Evolutionary conservation across 768 basidiomycete genomes (phyloP), one percentile per base, ranked within the genome.

Genomic region (Mycena alexandri): DNA sequence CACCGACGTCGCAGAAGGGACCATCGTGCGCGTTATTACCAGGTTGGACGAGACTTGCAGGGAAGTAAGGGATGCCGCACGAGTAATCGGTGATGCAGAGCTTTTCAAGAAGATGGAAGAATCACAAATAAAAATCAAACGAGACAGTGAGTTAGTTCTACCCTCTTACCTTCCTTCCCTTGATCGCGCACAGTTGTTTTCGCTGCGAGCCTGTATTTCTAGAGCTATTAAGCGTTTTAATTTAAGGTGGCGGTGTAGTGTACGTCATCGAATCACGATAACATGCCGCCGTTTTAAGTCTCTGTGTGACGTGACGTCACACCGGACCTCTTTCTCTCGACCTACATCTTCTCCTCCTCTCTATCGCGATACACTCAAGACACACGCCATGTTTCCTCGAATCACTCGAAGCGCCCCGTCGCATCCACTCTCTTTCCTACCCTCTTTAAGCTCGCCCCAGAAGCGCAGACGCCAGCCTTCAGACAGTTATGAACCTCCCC

Each of bases 31-130:
- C 51, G 93, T 94, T 61, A 98, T 99, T 75, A 98, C 95, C 3
- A 89, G 98, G 12, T 81, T 99, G 55, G 98, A 99, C 75, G 97
- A 99, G 80, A 97, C 96, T 0, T 99, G 98, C 77, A 84, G 96
- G 52, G 98, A 99, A 79, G 96, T 99, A 7, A 80, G 97, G 73
- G 98, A 99, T 78, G 97, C 97, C 3, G 98, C 98, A 9, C 87
- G 98, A 38, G 96, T 99, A 43, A 98, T 99, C 58, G 98, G 98
- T 3, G 98, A 99, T 78, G 92, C 92, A 24, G 95, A 94, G 55
- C 79, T 99, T 44, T 98, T 98, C 86, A 93, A 93, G 79, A 99
- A 99, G 78, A 98, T 99, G 96, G 97, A 98, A 74, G 94, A 95
- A 72, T 90, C 93, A 0, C 96, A 98, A 75, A 87, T 89, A 44